Conservation (phyloP, 2,329 filamentous ascomycete genomes). For the Paecilomyces niveus region DNA sequence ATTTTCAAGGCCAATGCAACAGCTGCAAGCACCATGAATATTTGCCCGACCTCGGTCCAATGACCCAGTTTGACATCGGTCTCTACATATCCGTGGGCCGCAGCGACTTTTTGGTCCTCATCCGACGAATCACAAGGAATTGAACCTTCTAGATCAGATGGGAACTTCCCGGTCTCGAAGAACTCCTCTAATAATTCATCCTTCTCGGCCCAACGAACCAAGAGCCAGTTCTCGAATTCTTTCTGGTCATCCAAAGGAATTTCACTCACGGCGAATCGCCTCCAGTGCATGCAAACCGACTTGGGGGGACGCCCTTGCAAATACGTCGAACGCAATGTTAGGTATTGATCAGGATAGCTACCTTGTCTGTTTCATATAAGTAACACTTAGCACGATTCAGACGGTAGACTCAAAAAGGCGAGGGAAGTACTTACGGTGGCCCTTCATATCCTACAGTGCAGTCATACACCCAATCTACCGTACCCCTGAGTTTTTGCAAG, state of each 20-base stretch:
- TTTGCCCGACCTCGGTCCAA: slow-evolving; percentile 37
- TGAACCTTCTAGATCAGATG: slow-evolving; percentile 54
- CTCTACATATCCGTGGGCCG: slow-evolving; percentile 35
- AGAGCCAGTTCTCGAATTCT: slow-evolving; percentile 77
- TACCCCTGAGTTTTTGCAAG: slow-evolving; percentile 50
- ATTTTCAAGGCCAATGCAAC: slow-evolving; percentile 26
- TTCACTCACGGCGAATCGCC: slow-evolving; percentile 69
- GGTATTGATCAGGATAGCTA: slow-evolving; percentile 83
- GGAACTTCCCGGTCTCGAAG: slow-evolving; percentile 69
- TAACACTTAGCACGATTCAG: background rate
- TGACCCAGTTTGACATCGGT: slow-evolving; percentile 35
- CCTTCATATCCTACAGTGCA: slow-evolving; percentile 96
- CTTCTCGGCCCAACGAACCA: slow-evolving; percentile 85
- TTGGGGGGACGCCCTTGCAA: slow-evolving; percentile 84
- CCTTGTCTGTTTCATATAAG: slow-evolving; percentile 50
- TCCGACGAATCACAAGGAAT: slow-evolving; percentile 36
- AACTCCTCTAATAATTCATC: slow-evolving; percentile 83
- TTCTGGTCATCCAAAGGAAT: slow-evolving; percentile 72
- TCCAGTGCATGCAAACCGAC: slow-evolving; percentile 95
- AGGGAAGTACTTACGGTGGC: slow-evolving; percentile 61
- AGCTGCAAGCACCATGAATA: slow-evolving; percentile 35
- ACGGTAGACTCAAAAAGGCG: background rate
- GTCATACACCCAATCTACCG: slow-evolving; percentile 59
- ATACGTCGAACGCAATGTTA: slow-evolving; percentile 79
- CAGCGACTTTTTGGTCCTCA: slow-evolving; percentile 20